Percentiles rank a stretch among this genome's conserved stretches.
phyloP scores from a whole-genome alignment of 805 yeast species.

The Hanseniaspora lindneri region DNA sequence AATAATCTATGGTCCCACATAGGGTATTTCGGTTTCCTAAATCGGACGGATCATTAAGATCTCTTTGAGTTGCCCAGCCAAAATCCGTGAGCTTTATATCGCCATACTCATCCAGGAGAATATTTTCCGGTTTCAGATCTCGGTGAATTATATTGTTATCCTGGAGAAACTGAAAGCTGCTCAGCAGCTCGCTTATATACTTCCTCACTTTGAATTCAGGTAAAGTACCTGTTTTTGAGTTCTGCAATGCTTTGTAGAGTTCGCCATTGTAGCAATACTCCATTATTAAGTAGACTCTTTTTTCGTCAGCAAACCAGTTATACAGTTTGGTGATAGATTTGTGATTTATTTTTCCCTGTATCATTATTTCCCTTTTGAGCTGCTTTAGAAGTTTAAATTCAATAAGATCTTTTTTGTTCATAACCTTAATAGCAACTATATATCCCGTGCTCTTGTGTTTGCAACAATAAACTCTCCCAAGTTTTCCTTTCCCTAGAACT shows the following conservation, averaged over 20 bases:
- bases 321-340: constrained; percentile 68
- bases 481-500: constrained; percentile 82
- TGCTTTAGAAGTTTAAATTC: constrained; percentile 71
- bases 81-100: constrained; percentile 79
- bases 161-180: constrained; percentile 69
- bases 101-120: constrained; percentile 63
- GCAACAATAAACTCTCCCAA: constrained; percentile 87
- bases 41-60: constrained; percentile 34
- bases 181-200: constrained; percentile 72
- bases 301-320: constrained; percentile 74
- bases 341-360: constrained; percentile 69
- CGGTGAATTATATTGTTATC: constrained; percentile 73
- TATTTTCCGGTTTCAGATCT: constrained; percentile 90
- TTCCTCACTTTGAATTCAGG: constrained; percentile 62
- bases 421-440: constrained; percentile 80
- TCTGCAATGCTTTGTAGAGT: constrained; percentile 58
- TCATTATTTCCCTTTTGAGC: constrained; percentile 81
- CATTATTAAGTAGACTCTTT: constrained; percentile 67
- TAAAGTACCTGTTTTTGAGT: constrained; percentile 46
- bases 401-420: constrained; percentile 71
- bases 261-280: constrained; percentile 85
- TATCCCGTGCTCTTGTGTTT: constrained; percentile 62
- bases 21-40: constrained; percentile 57
- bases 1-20: constrained; percentile 89
- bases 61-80: constrained; percentile 71